phyloP scores from a whole-genome alignment of 108 stramenopile species.

The Skeletonema menzelii region DNA sequence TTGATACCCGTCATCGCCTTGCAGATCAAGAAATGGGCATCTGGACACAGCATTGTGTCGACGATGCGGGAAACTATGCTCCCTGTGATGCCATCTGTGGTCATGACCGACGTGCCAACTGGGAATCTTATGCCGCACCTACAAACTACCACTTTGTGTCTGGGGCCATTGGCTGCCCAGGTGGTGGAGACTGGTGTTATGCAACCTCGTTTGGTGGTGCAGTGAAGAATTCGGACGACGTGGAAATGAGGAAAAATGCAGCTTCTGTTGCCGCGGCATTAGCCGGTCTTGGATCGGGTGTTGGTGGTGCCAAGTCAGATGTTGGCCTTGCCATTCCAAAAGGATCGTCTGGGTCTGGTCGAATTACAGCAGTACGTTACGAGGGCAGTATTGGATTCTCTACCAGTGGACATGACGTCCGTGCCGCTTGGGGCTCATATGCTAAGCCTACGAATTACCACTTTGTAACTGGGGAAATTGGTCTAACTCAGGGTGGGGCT shows the following conservation, averaged over 20 bases:
- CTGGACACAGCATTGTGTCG: constrained; percentile 13
- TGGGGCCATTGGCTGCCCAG: constrained; percentile 31
- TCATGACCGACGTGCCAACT: constrained; percentile 11
- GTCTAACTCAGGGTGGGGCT: background rate
- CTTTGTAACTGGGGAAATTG: background rate
- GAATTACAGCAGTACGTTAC: background rate
- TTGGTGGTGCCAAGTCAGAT: background rate
- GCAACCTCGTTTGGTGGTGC: constrained; percentile 5
- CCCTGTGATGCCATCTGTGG: constrained; percentile 18
- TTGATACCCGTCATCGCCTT: constrained; percentile 25
- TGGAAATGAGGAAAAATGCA: constrained; percentile 5
- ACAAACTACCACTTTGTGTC: no score
- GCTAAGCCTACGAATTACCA: background rate
- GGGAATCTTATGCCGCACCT: constrained; percentile 34
- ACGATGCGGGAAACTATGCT: constrained; percentile 1
- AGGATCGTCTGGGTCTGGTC: background rate
- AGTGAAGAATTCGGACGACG: background rate
- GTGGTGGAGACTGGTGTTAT: constrained; percentile 36
- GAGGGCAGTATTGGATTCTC: background rate
- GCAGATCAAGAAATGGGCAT: constrained; percentile 25
- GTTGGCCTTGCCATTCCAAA: background rate
- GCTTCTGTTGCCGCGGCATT: constrained; percentile 18
- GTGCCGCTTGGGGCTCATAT: background rate
- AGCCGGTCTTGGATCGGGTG: constrained; percentile 21
- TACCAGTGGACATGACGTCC: background rate